A percentile compares a stretch with the other conserved stretches of the same genome.
phyloP scores from a whole-genome alignment of 352 stramenopile genomes.

The Blastocystis sp. region DNA sequence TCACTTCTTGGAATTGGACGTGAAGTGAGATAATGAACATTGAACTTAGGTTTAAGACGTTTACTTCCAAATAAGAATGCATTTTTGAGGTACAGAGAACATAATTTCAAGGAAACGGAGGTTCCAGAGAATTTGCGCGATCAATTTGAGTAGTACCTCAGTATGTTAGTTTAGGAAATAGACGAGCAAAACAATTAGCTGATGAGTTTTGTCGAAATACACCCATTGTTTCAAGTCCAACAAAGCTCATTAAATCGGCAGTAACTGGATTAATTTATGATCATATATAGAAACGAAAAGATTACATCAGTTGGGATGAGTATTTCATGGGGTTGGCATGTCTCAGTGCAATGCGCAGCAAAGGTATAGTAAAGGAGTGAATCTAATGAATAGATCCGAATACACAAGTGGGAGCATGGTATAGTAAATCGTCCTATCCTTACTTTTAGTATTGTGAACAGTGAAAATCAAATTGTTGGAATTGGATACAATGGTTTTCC shows the following conservation, averaged over 20 bases:
- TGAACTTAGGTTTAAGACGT: not conserved
- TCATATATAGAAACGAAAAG: conserved; percentile 74
- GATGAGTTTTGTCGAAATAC: not conserved
- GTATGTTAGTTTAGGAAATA: not conserved
- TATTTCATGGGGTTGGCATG: conserved; percentile 99
- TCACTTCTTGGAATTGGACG: not conserved
- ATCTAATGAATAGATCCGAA: conserved; percentile 78
- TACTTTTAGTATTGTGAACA: conserved; percentile 84
- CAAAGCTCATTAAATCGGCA: not conserved
- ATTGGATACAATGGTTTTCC: conserved; percentile 99
- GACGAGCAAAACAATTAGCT: not conserved
- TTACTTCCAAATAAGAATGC: not conserved
- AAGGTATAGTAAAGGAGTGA: conserved; percentile 75
- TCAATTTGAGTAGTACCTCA: not conserved
- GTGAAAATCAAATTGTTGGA: conserved; percentile 90
- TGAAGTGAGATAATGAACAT: not conserved
- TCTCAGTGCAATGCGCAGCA: conserved; percentile 95
- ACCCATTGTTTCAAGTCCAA: not conserved
- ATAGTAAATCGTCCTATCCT: not conserved
- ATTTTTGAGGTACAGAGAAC: conserved; percentile 1
- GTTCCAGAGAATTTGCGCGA: not conserved
- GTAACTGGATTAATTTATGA: not conserved
- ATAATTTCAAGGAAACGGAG: not conserved
- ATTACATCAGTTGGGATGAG: conserved; percentile 94
- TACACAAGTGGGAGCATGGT: conserved; percentile 92